These are phyloP conservation scores for Xylaria hypoxylon DNA, from an alignment of 2,329 filamentous ascomycete species.

Conservation along the genomic window DNA sequence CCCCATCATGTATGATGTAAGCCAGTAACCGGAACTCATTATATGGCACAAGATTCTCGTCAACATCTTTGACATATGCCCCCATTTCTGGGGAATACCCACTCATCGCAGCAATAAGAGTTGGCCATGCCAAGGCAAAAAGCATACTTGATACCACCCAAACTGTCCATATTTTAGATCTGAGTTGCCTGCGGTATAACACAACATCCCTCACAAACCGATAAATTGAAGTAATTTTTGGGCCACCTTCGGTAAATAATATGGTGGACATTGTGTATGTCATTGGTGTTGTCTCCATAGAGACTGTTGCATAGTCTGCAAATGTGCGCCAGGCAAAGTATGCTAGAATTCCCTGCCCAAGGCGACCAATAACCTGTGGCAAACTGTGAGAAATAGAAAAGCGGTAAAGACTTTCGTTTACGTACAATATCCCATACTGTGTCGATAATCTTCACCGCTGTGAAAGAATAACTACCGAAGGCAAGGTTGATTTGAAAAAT, in stretches of 20 bases:
- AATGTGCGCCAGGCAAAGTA: slow-evolving; percentile 48
- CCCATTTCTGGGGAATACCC: slow-evolving; percentile 45
- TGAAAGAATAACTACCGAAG: slow-evolving; percentile 36
- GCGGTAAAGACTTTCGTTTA: neutral
- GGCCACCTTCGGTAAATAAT: slow-evolving; percentile 42
- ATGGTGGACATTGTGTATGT: slow-evolving; percentile 47
- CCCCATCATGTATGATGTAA: slow-evolving; percentile 46
- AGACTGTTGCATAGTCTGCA: slow-evolving; percentile 44
- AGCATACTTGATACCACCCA: slow-evolving; percentile 45
- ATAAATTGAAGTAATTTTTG: slow-evolving; percentile 39
- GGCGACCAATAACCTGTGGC: slow-evolving; percentile 46
- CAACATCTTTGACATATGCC: slow-evolving; percentile 41
- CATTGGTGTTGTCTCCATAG: slow-evolving; percentile 44
- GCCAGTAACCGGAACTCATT: slow-evolving; percentile 34
- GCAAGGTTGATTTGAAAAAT: slow-evolving; percentile 40
- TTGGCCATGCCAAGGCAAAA: slow-evolving; percentile 48
- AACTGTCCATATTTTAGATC: slow-evolving; percentile 41
- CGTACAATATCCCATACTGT: slow-evolving; percentile 39
- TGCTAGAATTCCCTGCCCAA: slow-evolving; percentile 46
- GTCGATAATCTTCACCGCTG: slow-evolving; percentile 37
- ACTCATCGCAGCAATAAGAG: slow-evolving; percentile 48
- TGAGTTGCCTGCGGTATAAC: slow-evolving; percentile 33
- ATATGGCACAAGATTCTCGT: slow-evolving; percentile 38
- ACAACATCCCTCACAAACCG: slow-evolving; percentile 41
- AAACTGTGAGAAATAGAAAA: neutral